Percentiles rank a stretch among this genome's conserved stretches.
phyloP scores from a whole-genome alignment of 2,329 filamentous ascomycete genomes.

The Penicillium sumatraense region DNA sequence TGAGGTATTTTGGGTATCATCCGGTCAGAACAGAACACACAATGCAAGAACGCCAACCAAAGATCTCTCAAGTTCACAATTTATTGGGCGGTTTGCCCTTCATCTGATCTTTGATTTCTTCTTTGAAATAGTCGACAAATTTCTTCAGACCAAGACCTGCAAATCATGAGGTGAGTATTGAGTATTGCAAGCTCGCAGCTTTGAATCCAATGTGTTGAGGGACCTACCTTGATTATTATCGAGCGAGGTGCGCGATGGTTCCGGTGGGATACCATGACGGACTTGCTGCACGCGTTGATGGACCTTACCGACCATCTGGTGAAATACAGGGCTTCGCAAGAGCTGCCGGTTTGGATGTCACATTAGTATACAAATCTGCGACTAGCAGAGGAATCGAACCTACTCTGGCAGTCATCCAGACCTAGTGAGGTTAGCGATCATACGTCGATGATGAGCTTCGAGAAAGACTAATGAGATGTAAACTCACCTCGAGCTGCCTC shows the following conservation, averaged over 20 bases:
- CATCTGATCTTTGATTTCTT: slow-evolving; percentile 48
- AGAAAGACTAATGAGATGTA: background rate
- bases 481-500: slow-evolving; percentile 40
- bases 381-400: slow-evolving; percentile 14
- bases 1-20: slow-evolving; percentile 26
- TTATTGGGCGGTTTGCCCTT: slow-evolving; percentile 43
- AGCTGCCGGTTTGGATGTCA: slow-evolving; percentile 36
- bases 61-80: slow-evolving; percentile 19
- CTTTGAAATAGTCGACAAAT: slow-evolving; percentile 46
- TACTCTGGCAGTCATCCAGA: slow-evolving; percentile 45
- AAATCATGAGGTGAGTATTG: background rate
- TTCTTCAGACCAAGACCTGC: slow-evolving; percentile 34
- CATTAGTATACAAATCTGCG: slow-evolving; percentile 9
- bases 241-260: slow-evolving; percentile 49
- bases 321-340: slow-evolving; percentile 48
- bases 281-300: slow-evolving; percentile 48
- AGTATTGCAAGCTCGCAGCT: background rate
- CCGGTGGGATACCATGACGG: slow-evolving; percentile 47
- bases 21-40: background rate
- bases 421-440: slow-evolving; percentile 21
- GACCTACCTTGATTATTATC: slow-evolving; percentile 36
- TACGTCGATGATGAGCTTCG: background rate
- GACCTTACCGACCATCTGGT: slow-evolving; percentile 48
- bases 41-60: slow-evolving; percentile 6
- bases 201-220: background rate